These are phyloP conservation scores for Solanum phureja DNA, from an alignment of 257 asterid genomes.

Conservation along the genomic window DNA sequence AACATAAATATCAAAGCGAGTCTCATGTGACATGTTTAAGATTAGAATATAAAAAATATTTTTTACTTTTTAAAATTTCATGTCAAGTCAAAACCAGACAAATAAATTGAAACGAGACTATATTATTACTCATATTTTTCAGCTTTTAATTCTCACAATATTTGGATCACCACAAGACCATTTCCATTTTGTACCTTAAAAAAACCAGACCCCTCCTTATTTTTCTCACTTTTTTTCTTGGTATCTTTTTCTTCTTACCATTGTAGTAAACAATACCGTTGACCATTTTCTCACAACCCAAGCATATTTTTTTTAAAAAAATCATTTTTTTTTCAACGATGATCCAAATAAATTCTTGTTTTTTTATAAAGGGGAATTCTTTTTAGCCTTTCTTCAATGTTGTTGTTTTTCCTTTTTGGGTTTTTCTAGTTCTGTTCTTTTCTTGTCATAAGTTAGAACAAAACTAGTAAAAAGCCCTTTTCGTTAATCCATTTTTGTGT, in stretches of 20 bases:
- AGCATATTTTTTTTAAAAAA: fast-evolving
- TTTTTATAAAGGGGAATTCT: background rate
- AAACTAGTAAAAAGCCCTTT: background rate
- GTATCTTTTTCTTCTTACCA: background rate
- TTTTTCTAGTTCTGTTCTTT: background rate
- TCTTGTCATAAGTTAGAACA: background rate
- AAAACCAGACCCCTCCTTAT: background rate
- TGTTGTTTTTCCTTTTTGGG: background rate
- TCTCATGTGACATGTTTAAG: background rate
- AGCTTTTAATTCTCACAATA: slow-evolving; percentile 10
- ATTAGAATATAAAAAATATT: background rate
- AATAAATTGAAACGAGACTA: background rate
- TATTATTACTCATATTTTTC: background rate
- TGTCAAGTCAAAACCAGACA: fast-evolving
- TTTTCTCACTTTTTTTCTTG: background rate
- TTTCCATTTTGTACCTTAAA: slow-evolving; percentile 18
- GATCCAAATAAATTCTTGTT: background rate
- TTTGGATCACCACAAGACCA: slow-evolving; percentile 72
- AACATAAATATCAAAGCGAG: background rate
- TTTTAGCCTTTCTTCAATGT: background rate
- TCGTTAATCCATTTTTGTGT: background rate
- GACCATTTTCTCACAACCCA: background rate
- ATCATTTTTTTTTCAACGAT: background rate
- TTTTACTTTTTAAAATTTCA: no score
- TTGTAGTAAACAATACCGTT: background rate